A percentile compares a stretch with the other conserved stretches of the same genome.
phyloP scores from a whole-genome alignment of 148 eudicot species.

The Mesembryanthemum crystallinum region DNA sequence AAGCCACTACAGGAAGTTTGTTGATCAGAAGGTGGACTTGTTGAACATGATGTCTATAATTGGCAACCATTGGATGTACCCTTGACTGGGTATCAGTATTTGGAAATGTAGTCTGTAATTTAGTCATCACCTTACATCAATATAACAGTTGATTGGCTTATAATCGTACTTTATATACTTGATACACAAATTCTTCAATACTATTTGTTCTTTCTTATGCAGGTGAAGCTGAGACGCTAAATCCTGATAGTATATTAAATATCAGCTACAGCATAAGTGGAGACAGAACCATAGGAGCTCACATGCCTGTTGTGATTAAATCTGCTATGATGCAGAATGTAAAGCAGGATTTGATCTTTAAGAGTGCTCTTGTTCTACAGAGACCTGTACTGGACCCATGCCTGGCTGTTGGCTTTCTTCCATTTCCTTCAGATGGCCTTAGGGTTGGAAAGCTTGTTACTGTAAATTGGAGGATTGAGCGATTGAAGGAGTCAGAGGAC shows the following conservation, averaged over 20 bases:
- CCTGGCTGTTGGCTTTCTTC: slow-evolving; percentile 95
- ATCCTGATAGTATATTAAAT: slow-evolving; percentile 63
- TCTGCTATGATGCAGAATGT: slow-evolving; percentile 31
- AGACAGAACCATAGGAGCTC: slow-evolving; percentile 73
- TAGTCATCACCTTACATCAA: not conserved
- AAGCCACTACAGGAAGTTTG: not conserved
- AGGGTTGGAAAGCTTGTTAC: slow-evolving; percentile 87
- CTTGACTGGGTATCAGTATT: not conserved
- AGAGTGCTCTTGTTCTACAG: slow-evolving; percentile 77
- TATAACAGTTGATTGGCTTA: not conserved
- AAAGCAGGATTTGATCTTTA: slow-evolving; percentile 51
- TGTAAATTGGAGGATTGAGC: slow-evolving; percentile 92
- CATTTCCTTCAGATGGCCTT: slow-evolving; percentile 81
- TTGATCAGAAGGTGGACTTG: not conserved
- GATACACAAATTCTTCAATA: slow-evolving; percentile 8
- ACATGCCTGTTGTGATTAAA: slow-evolving; percentile 53
- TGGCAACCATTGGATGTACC: not conserved
- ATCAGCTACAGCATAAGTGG: slow-evolving; percentile 72
- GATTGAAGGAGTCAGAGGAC: slow-evolving; percentile 65
- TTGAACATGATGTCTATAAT: not conserved
- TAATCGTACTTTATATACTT: not conserved
- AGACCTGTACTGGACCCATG: slow-evolving; percentile 94
- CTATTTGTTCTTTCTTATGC: slow-evolving; percentile 20
- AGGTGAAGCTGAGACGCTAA: slow-evolving; percentile 50
- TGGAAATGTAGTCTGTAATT: not conserved